Evolutionary conservation across 2,329 filamentous ascomycete species (phyloP).

Genomic region (Trichophyton benhamiae): DNA sequence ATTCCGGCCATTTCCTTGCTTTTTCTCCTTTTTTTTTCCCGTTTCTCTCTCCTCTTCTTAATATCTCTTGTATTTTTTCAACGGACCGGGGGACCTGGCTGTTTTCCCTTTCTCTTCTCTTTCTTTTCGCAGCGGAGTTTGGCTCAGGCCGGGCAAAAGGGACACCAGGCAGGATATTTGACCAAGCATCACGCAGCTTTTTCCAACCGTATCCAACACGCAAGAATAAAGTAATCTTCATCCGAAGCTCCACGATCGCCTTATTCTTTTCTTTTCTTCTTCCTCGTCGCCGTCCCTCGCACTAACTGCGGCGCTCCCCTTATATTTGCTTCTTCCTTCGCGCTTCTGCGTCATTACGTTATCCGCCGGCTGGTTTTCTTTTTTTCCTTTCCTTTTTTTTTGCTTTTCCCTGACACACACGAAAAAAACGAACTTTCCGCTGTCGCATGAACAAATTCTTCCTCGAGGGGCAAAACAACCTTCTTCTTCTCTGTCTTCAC

Average conservation of each 20-base stretch:
- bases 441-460: conserved; percentile 2
- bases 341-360: conserved; percentile 1
- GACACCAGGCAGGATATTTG: background rate
- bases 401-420: background rate
- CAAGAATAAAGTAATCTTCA: background rate
- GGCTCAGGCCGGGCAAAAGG: background rate
- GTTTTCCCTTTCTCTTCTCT: background rate
- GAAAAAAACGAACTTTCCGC: background rate
- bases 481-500: background rate
- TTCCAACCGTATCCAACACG: background rate
- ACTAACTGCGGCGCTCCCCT: no score
- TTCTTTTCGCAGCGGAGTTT: background rate
- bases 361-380: background rate
- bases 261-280: no score
- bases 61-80: no score
- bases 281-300: no score
- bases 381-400: no score
- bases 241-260: background rate
- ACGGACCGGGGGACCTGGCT: background rate
- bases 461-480: background rate
- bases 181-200: background rate
- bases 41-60: no score
- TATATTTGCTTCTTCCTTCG: background rate
- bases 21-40: background rate
- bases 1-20: background rate